Evolutionary conservation across 2,329 filamentous ascomycete genomes (phyloP).

Genomic region (Ilyonectria destructans): DNA sequence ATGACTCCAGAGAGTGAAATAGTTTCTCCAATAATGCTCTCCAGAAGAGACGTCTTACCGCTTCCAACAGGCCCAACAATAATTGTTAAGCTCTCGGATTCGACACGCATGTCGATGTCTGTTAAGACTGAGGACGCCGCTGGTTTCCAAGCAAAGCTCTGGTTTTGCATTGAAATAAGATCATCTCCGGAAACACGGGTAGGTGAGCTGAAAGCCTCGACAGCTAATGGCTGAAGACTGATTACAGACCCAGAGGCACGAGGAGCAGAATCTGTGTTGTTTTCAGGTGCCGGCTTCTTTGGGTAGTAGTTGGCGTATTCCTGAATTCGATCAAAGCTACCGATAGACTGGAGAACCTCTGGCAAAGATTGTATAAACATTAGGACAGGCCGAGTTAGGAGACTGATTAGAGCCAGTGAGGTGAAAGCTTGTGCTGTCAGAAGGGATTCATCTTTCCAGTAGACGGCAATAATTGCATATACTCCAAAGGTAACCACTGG

Average conservation of each 20-base stretch:
- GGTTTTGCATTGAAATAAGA: not conserved
- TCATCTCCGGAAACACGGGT: not conserved
- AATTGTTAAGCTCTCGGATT: constrained; percentile 19
- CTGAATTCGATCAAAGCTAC: constrained; percentile 46
- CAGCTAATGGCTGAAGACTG: not conserved
- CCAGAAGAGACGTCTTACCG: constrained; percentile 31
- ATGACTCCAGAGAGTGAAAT: not conserved
- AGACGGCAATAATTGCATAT: constrained; percentile 47
- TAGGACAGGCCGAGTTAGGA: constrained; percentile 41
- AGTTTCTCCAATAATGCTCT: constrained; percentile 26
- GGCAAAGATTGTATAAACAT: constrained; percentile 45
- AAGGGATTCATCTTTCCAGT: constrained; percentile 43
- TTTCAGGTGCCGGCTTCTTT: not conserved
- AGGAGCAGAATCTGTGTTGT: not conserved
- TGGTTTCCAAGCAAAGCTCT: not conserved
- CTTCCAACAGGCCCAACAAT: constrained; percentile 33
- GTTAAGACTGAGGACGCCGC: constrained; percentile 10
- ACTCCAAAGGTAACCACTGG: constrained; percentile 48
- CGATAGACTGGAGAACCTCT: constrained; percentile 33
- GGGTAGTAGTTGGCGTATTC: constrained; percentile 38
- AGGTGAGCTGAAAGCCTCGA: not conserved
- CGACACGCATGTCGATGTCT: constrained; percentile 27
- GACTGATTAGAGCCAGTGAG: constrained; percentile 39
- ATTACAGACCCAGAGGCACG: not conserved
- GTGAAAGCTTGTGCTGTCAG: constrained; percentile 44